These are phyloP conservation scores for Globisporangium cystogenes DNA, from an alignment of 352 stramenopile species.

Conservation along the genomic window DNA sequence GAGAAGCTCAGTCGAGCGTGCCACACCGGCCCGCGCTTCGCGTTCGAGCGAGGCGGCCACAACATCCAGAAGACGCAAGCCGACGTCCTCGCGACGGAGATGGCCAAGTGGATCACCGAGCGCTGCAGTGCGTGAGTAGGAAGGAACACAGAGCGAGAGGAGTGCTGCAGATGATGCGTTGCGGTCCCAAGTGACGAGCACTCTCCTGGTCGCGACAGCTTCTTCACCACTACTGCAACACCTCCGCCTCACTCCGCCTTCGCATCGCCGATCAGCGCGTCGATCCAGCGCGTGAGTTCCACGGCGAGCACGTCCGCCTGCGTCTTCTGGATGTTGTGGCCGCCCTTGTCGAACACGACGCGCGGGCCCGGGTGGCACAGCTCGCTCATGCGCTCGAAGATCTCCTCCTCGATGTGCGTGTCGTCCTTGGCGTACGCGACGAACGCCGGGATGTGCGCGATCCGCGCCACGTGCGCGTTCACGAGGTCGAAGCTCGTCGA, in stretches of 20 bases:
- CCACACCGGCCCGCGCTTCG: conserved; percentile 27
- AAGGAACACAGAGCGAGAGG: too few species aligned
- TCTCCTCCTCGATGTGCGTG: conserved; percentile 27
- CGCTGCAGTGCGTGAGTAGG: background rate
- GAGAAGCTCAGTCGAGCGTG: conserved; percentile 12
- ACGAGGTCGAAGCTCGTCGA: conserved; percentile 42
- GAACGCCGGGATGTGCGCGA: conserved; percentile 28
- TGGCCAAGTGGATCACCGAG: conserved; percentile 5
- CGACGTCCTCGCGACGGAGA: background rate
- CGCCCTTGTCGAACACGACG: conserved; percentile 38
- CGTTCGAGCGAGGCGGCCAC: conserved; percentile 48
- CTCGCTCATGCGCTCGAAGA: conserved; percentile 32
- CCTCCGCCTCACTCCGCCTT: too few species aligned
- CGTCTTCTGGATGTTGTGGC: conserved; percentile 79
- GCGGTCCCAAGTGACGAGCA: too few species aligned
- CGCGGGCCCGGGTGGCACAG: conserved; percentile 24
- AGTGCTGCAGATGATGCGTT: background rate
- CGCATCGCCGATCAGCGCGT: too few species aligned
- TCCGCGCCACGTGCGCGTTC: conserved; percentile 20
- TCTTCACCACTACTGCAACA: too few species aligned
- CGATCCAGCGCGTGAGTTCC: conserved; percentile 31
- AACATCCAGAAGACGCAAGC: conserved; percentile 76
- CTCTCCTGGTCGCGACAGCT: too few species aligned
- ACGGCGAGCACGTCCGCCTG: conserved; percentile 32
- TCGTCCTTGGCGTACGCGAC: conserved; percentile 58